Percentiles rank a stretch among this genome's conserved stretches.
These are phyloP conservation scores for Zangia roseola DNA, from an alignment of 768 basidiomycete species.

Conservation along the genomic window DNA sequence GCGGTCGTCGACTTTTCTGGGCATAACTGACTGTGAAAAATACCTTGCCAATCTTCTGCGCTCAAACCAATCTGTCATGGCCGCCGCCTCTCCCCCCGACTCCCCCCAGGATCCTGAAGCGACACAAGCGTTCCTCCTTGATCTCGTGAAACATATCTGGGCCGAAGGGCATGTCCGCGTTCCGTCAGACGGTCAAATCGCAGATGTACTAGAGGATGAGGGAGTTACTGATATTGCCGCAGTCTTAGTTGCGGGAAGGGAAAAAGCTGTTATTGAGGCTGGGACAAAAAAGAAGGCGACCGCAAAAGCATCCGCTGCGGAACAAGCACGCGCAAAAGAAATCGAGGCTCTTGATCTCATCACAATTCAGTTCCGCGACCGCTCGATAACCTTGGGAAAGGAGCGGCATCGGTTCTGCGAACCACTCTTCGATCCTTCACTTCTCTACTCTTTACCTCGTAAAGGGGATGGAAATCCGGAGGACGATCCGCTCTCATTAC, in stretches of 20 bases:
- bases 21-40: constrained; percentile 67
- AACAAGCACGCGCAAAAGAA: constrained; percentile 77
- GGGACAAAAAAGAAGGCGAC: constrained; percentile 76
- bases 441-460: constrained; percentile 43
- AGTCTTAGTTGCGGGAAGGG: constrained; percentile 86
- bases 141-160: constrained; percentile 65
- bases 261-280: constrained; percentile 84
- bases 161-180: constrained; percentile 67
- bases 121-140: constrained; percentile 52
- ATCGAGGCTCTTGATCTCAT: constrained; percentile 85
- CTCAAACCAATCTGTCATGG: constrained; percentile 63
- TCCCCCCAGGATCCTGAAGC: constrained; percentile 45
- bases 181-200: constrained; percentile 72
- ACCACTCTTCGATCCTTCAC: constrained; percentile 74
- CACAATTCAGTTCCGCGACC: constrained; percentile 68
- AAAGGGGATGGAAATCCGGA: constrained; percentile 21
- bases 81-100: constrained; percentile 54
- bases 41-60: constrained; percentile 75
- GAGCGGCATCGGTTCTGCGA: constrained; percentile 91
- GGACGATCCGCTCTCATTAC: constrained; percentile 45
- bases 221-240: constrained; percentile 90
- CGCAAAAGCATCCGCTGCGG: constrained; percentile 72
- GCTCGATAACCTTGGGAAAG: constrained; percentile 75
- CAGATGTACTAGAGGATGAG: constrained; percentile 65
- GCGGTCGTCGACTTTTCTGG: constrained; percentile 57